Conservation (phyloP, 495 filamentous ascomycete genomes). For the Thozetella sp. region DNA sequence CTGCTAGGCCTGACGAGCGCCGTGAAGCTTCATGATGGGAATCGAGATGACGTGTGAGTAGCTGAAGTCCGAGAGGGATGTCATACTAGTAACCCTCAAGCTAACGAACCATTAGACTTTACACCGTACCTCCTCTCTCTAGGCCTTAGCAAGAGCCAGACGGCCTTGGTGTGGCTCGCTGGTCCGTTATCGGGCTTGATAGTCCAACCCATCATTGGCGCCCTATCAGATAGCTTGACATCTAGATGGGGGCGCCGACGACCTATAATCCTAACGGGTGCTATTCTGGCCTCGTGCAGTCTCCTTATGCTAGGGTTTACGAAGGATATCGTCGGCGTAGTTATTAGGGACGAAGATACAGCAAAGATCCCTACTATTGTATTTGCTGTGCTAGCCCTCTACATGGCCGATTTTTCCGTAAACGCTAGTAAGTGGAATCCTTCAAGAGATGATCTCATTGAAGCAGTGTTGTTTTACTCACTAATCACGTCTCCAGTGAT, state of each 20-base stretch:
- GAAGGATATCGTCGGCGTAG: conserved; percentile 73
- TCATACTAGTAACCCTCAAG: not conserved
- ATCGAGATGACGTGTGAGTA: conserved; percentile 88
- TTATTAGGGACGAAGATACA: conserved; percentile 64
- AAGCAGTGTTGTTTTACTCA: conserved; percentile 7
- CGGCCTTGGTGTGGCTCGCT: conserved; percentile 96
- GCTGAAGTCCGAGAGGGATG: conserved; percentile 6
- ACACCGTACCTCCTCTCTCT: conserved; percentile 94
- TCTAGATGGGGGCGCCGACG: conserved; percentile 77
- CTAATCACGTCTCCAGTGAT: conserved; percentile 68
- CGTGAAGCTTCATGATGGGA: conserved; percentile 81
- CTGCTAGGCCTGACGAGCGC: conserved; percentile 19
- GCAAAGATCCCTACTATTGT: conserved; percentile 63
- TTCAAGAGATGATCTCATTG: not conserved
- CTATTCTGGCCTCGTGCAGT: conserved; percentile 71
- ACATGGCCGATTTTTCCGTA: conserved; percentile 92
- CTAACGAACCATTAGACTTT: too few species aligned
- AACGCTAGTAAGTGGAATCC: conserved; percentile 74
- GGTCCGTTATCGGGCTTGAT: conserved; percentile 90
- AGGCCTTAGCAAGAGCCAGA: conserved; percentile 86
- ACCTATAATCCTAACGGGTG: conserved; percentile 83
- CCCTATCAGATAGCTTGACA: conserved; percentile 80
- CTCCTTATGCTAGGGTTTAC: conserved; percentile 86
- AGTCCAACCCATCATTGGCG: conserved; percentile 91
- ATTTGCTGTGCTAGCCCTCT: conserved; percentile 85